These are phyloP conservation scores for Eimeria tenella DNA, from an alignment of 169 alveolate genomes.

Conservation along the genomic window DNA sequence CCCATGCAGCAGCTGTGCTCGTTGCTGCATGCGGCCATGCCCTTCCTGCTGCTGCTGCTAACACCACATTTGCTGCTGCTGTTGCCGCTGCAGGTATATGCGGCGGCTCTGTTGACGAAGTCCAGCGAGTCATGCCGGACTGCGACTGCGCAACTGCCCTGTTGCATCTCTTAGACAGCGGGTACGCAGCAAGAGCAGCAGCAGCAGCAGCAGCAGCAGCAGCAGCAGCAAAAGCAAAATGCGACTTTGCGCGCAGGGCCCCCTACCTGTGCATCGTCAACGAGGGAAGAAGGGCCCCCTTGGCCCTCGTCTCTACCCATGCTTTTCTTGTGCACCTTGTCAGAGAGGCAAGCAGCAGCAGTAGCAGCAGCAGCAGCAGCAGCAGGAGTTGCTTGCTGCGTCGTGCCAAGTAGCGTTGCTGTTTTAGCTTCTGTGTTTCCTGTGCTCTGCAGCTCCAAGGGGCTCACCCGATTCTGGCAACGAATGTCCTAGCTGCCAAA, in stretches of 20 bases:
- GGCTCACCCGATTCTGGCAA: not conserved
- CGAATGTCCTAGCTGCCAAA: not conserved
- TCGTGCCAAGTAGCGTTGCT: not conserved
- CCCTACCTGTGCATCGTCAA: conserved; percentile 1
- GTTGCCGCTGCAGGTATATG: not conserved
- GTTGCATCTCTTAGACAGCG: not conserved
- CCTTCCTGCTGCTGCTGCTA: not conserved
- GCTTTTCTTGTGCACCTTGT: conserved; percentile 4
- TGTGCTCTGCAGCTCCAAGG: not conserved
- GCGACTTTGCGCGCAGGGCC: not conserved
- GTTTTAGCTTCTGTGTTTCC: not conserved
- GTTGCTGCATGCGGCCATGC: not conserved
- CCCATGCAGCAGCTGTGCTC: not conserved
- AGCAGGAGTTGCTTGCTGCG: no score
- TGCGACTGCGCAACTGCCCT: conserved; percentile 32
- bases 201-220: conserved; percentile 16
- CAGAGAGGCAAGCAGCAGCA: conserved; percentile 14
- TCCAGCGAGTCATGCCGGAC: not conserved
- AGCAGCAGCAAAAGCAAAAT: not conserved
- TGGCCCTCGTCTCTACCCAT: conserved; percentile 11
- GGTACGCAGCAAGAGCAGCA: not conserved
- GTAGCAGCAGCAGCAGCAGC: not conserved
- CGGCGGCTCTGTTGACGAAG: not conserved
- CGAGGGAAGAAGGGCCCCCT: conserved; percentile 32
- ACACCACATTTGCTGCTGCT: not conserved